These are phyloP conservation scores for Phytopythium mirpurense DNA, from an alignment of 352 stramenopile genomes.

Conservation along the genomic window DNA sequence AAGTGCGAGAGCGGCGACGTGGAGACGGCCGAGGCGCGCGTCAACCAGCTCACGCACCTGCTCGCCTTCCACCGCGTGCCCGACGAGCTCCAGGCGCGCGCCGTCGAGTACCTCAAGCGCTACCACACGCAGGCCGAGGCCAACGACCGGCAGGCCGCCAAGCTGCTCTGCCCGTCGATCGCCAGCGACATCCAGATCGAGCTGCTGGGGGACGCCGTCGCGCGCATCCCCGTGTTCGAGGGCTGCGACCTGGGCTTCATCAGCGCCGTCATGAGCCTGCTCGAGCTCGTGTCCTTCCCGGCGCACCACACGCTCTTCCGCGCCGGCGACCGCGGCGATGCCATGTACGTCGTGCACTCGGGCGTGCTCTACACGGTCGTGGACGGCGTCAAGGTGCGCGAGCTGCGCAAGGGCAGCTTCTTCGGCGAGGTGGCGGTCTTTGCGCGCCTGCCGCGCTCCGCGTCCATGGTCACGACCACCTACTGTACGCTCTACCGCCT, in stretches of 20 bases:
- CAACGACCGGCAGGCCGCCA: slow-evolving; percentile 64
- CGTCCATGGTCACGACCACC: slow-evolving; percentile 49
- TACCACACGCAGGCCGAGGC: slow-evolving; percentile 67
- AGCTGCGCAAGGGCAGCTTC: slow-evolving; percentile 61
- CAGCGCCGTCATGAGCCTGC: slow-evolving; percentile 51
- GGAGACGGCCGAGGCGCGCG: slow-evolving; percentile 51
- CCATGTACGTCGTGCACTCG: slow-evolving; percentile 79
- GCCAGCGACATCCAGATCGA: slow-evolving; percentile 72
- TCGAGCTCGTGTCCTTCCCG: slow-evolving; percentile 54
- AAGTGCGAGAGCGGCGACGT: slow-evolving; percentile 66
- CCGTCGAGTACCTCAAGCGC: slow-evolving; percentile 66
- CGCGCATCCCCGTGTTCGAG: slow-evolving; percentile 49
- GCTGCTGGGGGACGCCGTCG: slow-evolving; percentile 42
- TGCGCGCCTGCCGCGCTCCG: slow-evolving; percentile 39
- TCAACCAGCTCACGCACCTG: slow-evolving; percentile 72
- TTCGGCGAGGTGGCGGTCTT: slow-evolving; percentile 76
- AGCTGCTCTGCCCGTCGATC: slow-evolving; percentile 65
- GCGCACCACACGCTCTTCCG: slow-evolving; percentile 52
- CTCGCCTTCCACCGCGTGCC: slow-evolving; percentile 62
- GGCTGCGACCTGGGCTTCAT: slow-evolving; percentile 53
- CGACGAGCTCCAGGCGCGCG: slow-evolving; percentile 47
- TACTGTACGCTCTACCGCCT: slow-evolving; percentile 71
- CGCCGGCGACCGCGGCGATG: slow-evolving; percentile 47
- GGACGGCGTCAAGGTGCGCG: slow-evolving; percentile 48
- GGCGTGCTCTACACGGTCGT: slow-evolving; percentile 60